Percentiles rank a stretch among this genome's conserved stretches.
phyloP scores from a whole-genome alignment of 2,329 filamentous ascomycete species.

The Alternaria triticina region DNA sequence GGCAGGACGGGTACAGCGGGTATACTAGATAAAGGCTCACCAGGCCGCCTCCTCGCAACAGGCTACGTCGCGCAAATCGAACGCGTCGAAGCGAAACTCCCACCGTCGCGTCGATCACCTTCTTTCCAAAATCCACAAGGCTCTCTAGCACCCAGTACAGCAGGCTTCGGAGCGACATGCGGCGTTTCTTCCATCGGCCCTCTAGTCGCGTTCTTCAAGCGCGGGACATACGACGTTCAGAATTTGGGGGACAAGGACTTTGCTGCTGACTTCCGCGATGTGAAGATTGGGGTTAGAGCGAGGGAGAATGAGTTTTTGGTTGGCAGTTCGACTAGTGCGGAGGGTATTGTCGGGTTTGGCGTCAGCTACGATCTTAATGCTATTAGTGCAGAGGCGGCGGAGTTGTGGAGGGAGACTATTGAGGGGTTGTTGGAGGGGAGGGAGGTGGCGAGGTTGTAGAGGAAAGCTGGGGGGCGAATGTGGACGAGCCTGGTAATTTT shows the following conservation, averaged over 20 bases:
- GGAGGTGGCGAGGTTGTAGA: slow-evolving; percentile 17
- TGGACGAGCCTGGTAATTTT: no score
- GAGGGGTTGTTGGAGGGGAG: slow-evolving; percentile 37
- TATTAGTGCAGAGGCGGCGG: slow-evolving; percentile 40
- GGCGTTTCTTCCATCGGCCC: slow-evolving; percentile 54
- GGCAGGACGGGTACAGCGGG: slow-evolving; percentile 22
- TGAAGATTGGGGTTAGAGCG: slow-evolving; percentile 51
- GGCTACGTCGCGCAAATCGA: slow-evolving; percentile 53
- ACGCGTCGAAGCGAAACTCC: slow-evolving; percentile 44
- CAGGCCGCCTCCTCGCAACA: slow-evolving; percentile 51
- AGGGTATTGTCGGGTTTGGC: slow-evolving; percentile 45
- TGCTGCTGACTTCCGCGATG: slow-evolving; percentile 47
- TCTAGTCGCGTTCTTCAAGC: slow-evolving; percentile 42
- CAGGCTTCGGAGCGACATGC: slow-evolving; percentile 50
- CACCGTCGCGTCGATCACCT: slow-evolving; percentile 30
- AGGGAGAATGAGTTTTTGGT: slow-evolving; percentile 56
- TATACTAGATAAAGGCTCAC: slow-evolving; percentile 44
- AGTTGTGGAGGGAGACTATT: slow-evolving; percentile 42
- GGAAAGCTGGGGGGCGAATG: no score
- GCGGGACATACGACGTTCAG: slow-evolving; percentile 33
- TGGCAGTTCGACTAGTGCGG: slow-evolving; percentile 48
- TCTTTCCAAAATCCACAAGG: slow-evolving; percentile 47
- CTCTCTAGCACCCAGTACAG: slow-evolving; percentile 37
- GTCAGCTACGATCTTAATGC: slow-evolving; percentile 52
- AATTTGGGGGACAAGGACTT: slow-evolving; percentile 43